A percentile compares a stretch with the other conserved stretches of the same genome.
Evolutionary conservation across 495 filamentous ascomycete genomes (phyloP).

Genomic region (Terfezia boudieri): DNA sequence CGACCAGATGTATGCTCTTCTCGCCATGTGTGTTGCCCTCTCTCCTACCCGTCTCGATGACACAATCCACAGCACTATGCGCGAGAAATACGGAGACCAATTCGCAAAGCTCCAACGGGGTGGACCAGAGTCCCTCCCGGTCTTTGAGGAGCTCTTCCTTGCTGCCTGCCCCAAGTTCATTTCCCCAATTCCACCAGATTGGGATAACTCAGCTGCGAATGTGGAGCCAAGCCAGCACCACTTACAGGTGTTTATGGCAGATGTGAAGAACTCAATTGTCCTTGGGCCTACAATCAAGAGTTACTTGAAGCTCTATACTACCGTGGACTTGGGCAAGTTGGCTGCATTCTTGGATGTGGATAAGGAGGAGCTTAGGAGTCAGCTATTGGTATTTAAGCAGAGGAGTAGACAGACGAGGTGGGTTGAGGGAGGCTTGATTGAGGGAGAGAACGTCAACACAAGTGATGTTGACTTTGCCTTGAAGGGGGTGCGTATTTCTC

Average conservation of each 20-base stretch:
- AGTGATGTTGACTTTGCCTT: constrained; percentile 93
- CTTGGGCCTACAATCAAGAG: constrained; percentile 83
- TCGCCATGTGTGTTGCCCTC: constrained; percentile 96
- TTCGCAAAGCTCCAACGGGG: constrained; percentile 86
- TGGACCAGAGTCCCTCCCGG: constrained; percentile 76
- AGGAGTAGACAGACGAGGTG: constrained; percentile 87
- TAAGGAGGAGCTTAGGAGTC: constrained; percentile 71
- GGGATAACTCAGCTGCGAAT: constrained; percentile 82
- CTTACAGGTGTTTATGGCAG: constrained; percentile 92
- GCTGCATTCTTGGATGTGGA: constrained; percentile 90
- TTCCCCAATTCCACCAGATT: constrained; percentile 88
- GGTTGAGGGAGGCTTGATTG: constrained; percentile 70
- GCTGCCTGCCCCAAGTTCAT: constrained; percentile 97
- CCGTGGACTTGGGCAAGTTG: constrained; percentile 96
- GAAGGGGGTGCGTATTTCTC: constrained; percentile 45
- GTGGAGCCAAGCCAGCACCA: constrained; percentile 96
- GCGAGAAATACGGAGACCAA: constrained; percentile 98
- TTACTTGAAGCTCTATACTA: constrained; percentile 96
- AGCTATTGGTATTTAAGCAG: constrained; percentile 94
- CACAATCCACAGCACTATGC: constrained; percentile 91
- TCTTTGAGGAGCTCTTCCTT: constrained; percentile 94
- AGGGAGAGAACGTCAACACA: constrained; percentile 74
- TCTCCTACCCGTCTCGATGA: constrained; percentile 90
- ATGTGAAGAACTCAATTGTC: constrained; percentile 92
- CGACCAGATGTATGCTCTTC: constrained; percentile 97